phyloP scores from a whole-genome alignment of 345 rosid species.

The Dovyalis caffra region DNA sequence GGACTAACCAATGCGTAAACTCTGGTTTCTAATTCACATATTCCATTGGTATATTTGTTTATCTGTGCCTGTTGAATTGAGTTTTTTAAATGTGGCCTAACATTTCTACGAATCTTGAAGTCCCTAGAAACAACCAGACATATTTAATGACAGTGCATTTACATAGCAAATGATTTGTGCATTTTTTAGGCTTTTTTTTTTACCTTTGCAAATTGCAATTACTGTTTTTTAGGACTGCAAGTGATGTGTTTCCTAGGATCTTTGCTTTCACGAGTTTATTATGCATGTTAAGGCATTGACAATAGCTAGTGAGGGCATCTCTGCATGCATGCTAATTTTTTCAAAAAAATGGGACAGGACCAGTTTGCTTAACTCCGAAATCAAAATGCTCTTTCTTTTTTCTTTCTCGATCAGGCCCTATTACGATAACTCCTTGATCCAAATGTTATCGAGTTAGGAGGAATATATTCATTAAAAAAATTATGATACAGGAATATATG shows the following conservation, averaged over 20 bases:
- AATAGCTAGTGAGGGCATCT: not conserved
- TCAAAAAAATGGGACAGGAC: not conserved
- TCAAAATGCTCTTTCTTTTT: too few relatives aligned
- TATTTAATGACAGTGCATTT: not conserved
- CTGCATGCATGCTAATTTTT: not conserved
- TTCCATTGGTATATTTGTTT: not conserved
- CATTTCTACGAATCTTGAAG: not conserved
- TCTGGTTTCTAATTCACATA: not conserved
- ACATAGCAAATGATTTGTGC: not conserved
- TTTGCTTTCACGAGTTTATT: not conserved
- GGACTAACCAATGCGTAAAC: not conserved
- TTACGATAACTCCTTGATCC: too few relatives aligned
- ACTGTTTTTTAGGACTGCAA: not conserved
- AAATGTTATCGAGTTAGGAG: not conserved
- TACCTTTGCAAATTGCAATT: not conserved
- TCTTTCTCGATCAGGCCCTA: too few relatives aligned
- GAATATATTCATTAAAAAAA: not conserved
- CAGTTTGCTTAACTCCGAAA: not conserved
- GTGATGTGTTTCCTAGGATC: not conserved
- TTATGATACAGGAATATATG: not conserved
- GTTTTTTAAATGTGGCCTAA: not conserved
- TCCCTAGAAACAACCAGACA: not conserved
- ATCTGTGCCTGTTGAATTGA: not conserved
- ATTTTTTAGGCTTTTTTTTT: not conserved
- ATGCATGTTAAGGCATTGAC: not conserved